Evolutionary conservation across 345 rosid species (phyloP), one percentile per base, ranked within the genome.

Genomic region (Lepidium didymum): DNA sequence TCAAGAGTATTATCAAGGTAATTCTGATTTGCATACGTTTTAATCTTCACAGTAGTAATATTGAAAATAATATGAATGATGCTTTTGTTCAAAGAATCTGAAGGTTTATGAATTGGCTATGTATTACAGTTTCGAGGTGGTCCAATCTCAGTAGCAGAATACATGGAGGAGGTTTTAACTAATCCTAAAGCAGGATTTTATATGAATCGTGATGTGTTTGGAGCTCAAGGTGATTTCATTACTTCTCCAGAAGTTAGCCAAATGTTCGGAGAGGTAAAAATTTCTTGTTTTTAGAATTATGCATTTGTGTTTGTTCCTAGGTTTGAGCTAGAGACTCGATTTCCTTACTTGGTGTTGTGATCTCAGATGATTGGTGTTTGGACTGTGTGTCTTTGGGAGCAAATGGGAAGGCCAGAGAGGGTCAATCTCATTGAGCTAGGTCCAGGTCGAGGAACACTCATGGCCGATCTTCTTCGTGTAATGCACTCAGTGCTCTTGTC

Each of bases 201-300:
- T 67, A 91, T 94, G 70, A 91, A 85, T 72, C 86, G 87, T 41
- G 96, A 91, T 81, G 95, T 89, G 7, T 94, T 94, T 84, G 99
- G 96, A 38, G 81, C 80, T n/a, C 88, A 87, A 70, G 97, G 96
- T 51, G 95, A 91, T 86, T 94, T 94, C 79, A 86, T 91, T 57
- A 94, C 97, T 66, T 94, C 95, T 62, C 99, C 99, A 5, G 97
- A 94, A 87, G 96, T 94, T 25, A 87, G 96, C 75, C 97, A 91
- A 80, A 87, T 91, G 97, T 87, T 94, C 35, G 97, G 96, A 8
- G 96, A 91, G 97, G 96, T 91, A 78, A 29, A 7, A 29, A 63
- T 73, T 46, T 25, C 10, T 23, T 49, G 3, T 5, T 7, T 31
- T 54, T 31, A 8, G 47, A 18, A 18, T 44, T 64, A 13, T 27